Conservation (phyloP, 2,329 filamentous ascomycete species). For the Stromatinia cepivora region DNA sequence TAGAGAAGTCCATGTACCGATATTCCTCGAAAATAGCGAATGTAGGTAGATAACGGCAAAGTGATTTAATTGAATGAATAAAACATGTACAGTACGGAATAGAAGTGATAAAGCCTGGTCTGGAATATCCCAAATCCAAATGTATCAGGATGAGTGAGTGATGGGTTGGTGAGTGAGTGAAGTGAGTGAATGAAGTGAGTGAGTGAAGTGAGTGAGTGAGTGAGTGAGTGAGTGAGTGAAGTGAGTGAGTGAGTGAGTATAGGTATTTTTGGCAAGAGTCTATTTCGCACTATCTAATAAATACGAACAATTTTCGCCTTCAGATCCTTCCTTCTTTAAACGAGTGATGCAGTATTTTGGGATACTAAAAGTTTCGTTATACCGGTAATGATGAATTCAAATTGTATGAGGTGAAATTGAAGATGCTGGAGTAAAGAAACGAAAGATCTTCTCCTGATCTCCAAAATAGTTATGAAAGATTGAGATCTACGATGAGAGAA, state of each 20-base stretch:
- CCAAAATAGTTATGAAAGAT: neutral
- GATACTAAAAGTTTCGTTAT: neutral
- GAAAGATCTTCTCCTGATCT: slow-evolving; percentile 9
- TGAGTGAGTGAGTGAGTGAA: neutral
- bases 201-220: neutral
- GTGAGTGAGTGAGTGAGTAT: neutral
- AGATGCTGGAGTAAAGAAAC: neutral
- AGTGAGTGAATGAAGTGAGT: too few species aligned
- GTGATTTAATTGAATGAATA: neutral
- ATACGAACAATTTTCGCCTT: slow-evolving; percentile 7
- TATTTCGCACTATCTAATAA: neutral
- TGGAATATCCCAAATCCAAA: too few species aligned
- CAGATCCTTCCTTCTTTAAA: neutral
- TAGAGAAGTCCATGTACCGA: slow-evolving; percentile 22
- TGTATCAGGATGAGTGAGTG: too few species aligned
- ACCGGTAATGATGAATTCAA: neutral
- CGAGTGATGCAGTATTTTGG: neutral
- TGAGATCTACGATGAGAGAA: neutral
- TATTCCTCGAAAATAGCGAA: slow-evolving; percentile 1
- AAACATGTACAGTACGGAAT: neutral
- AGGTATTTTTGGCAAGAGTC: neutral
- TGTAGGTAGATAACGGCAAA: neutral
- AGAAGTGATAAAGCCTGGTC: too few species aligned
- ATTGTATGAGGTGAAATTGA: neutral
- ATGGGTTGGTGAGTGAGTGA: neutral